Evolutionary conservation across 2,329 filamentous ascomycete species (phyloP).

Genomic region (Didymella glomerata): DNA sequence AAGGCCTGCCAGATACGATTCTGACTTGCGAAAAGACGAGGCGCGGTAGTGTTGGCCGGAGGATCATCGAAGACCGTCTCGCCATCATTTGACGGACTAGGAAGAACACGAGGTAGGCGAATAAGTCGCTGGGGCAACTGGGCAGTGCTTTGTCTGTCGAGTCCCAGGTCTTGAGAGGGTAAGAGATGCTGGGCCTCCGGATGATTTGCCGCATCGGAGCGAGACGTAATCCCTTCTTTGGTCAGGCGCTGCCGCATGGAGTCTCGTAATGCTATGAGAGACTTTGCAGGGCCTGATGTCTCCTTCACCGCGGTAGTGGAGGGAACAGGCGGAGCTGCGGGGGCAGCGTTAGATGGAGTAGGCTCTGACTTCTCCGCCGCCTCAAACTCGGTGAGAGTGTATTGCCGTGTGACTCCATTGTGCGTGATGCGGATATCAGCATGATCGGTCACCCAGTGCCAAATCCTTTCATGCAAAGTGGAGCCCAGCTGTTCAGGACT

Average conservation of each 20-base stretch:
- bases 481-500: conserved; percentile 53
- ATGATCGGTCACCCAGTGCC: conserved; percentile 65
- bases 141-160: neutral
- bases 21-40: conserved; percentile 57
- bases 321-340: neutral
- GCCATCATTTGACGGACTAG: conserved; percentile 9
- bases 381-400: conserved; percentile 46
- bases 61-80: conserved; percentile 42
- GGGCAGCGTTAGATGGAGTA: conserved; percentile 2
- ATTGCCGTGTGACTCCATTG: conserved; percentile 48
- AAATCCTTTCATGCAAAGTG: conserved; percentile 62
- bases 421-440: conserved; percentile 64
- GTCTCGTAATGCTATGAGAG: conserved; percentile 27
- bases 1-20: conserved; percentile 68
- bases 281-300: conserved; percentile 21
- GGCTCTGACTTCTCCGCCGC: conserved; percentile 35
- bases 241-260: conserved; percentile 33
- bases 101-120: conserved; percentile 27
- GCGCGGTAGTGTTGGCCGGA: conserved; percentile 28
- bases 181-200: neutral
- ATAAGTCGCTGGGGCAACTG: neutral
- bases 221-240: conserved; percentile 15
- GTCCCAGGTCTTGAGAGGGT: neutral
- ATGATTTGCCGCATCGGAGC: neutral
- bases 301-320: neutral